Evolutionary conservation across 2,329 filamentous ascomycete species (phyloP), one percentile per base, ranked within the genome.

Genomic region (Penicillium olsonii): DNA sequence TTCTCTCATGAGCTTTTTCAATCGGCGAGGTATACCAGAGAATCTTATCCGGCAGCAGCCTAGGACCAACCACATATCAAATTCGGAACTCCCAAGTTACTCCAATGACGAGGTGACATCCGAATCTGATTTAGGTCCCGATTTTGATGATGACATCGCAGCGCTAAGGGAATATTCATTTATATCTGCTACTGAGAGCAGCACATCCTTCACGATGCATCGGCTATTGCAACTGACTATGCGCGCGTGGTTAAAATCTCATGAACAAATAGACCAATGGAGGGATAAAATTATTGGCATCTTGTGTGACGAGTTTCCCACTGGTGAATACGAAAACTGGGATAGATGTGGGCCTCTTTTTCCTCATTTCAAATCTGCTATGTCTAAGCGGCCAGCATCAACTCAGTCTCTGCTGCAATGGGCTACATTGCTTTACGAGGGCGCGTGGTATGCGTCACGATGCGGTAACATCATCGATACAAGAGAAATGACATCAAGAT

Each of bases 1-100:
- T 11, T 63, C 60, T 4, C 46, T 67, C 0, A 64, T 69, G 61
- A 60, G 58, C 33, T 60, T 66, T 48, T 60, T 67, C 17, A 58
- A 69, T 42, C 52, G 58, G 29, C 60, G 68, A 37, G 59, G 51
- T 19, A 63, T 68, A 39, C 58, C 59, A 18, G 52, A 61, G 31
- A 10, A 26, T 8, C 37, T 67, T 22, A 18, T 67, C 9, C 48
- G 26, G 35, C 6, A 20, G 0, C 18, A 26, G 24, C 38, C 27
- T 14, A 31, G 20, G 38, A 48, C 40, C 17, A 31, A 38, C 31
- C 44, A 18, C 11, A 35, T 10, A 11, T 33, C 9, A 41, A 42
- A 26, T 22, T 20, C 8, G 17, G 40, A 9, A 38, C 15, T 22
- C 14, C 19, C 5, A 20, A 19, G 14, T 20, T 1, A 37, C 35